A percentile compares a stretch with the other conserved stretches of the same genome.
Evolutionary conservation across 139 green algal species (phyloP).

Genomic region (Chlorella sp.): DNA sequence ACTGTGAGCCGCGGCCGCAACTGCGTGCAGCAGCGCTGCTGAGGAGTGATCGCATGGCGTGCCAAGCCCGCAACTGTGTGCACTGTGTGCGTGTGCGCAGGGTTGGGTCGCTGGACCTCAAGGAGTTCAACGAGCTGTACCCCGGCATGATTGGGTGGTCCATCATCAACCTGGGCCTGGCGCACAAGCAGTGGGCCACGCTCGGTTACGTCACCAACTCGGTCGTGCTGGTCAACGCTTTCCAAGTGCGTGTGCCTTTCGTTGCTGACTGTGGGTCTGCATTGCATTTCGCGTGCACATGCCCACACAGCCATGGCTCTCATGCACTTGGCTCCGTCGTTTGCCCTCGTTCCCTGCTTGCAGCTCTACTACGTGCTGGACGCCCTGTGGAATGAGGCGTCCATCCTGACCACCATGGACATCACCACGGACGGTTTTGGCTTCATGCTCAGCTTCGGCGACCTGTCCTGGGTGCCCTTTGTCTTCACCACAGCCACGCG

Average conservation of each 20-base stretch:
- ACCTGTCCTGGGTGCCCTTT: constrained; percentile 97
- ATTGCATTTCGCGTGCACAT: background rate
- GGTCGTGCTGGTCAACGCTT: constrained; percentile 79
- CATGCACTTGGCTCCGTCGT: no score
- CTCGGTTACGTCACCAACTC: constrained; percentile 46
- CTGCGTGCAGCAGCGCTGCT: no score
- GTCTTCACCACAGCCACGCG: constrained; percentile 84
- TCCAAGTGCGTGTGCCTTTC: constrained; percentile 36
- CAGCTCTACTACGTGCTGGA: constrained; percentile 53
- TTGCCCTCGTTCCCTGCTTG: no score
- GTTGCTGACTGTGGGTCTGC: background rate
- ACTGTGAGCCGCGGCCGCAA: no score
- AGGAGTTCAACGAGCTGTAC: constrained; percentile 93
- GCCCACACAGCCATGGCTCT: background rate
- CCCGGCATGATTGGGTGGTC: constrained; percentile 72
- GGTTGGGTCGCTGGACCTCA: constrained; percentile 51
- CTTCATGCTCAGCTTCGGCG: constrained; percentile 98
- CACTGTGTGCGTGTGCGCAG: no score
- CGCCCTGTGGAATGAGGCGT: constrained; percentile 58
- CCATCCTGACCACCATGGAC: constrained; percentile 97
- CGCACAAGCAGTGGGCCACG: constrained; percentile 46
- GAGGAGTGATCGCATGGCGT: no score
- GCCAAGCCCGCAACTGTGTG: no score
- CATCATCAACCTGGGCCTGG: constrained; percentile 56
- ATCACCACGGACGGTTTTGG: constrained; percentile 97